Evolutionary conservation across 768 basidiomycete species (phyloP), one percentile per base, ranked within the genome.

Genomic region (Serendipita sp.): DNA sequence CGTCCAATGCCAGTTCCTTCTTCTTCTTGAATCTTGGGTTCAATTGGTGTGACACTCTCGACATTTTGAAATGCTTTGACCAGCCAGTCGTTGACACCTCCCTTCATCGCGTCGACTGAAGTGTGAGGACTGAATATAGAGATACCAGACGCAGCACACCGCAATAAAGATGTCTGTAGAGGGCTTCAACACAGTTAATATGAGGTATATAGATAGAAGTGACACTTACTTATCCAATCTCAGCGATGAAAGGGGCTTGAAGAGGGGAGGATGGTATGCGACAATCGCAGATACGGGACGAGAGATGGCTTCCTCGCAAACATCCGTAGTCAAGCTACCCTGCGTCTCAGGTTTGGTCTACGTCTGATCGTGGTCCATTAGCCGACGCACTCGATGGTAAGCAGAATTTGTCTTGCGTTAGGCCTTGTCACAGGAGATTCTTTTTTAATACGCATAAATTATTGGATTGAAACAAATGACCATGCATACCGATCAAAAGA

Each of bases 31-130:
- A 70, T 64, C 34, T 70, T 71, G 3, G 69, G 67, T 56, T 74
- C 75, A 67, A 82, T 74, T 38, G 81, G 72, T 41, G 80, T 82
- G 47, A 70, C 64, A 34, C 65, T 47, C 56, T 81, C 83, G 67
- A 80, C 79, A 30, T 70, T 58, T 41, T 73, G 69, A 38, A 72
- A 63, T 0, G 73, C 74, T 8, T 76, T 71, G 1, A 83, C 88
- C 15, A 93, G 80, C 89, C 89, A 96, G 74, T 94, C 91, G 71
- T 95, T 96, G 63, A 95, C 82, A 0, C 95, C 94, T 3, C 82
- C 88, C 69, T 81, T 79, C 1, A 89, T 84, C n/a, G 79, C 80
- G 75, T 98, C 95, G 16, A 96, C 79, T 0, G 91, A 83, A 0
- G 89, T 91, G 75, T 98, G 95, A 2, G 95, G 91, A 45, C 81